Evolutionary conservation across 176 grass and related monocot genomes (phyloP), one percentile per base, ranked within the genome.

Genomic region (Echinochloa phyllopogon): DNA sequence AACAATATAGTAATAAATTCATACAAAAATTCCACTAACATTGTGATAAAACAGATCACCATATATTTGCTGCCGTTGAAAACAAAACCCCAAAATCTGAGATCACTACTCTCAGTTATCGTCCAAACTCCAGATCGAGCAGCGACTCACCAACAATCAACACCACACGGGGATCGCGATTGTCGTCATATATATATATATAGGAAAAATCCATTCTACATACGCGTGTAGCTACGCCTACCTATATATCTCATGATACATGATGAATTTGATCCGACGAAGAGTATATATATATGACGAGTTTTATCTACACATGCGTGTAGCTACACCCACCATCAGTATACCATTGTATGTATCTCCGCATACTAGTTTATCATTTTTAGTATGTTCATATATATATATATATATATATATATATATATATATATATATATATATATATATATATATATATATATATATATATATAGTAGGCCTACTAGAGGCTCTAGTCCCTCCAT

Each of bases 131-230:
- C 23, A 0, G 23, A 25, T n/a, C 57, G 29, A 29, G 27, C 71
- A 69, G 62, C 74, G 61, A 85, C 62, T 76, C 25, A 10, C 40
- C 73, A 77, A 68, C 62, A 68, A 77, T 29, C 20, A 50, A 21
- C 83, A 36, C 33, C 41, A 58, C 37, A 24, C 20, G 18, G 37
- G 29, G 62, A 44, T 12, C 4, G 6, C 42, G 8, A 29, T 49
- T 25, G 4, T 42, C 24, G 68, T 70, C 68, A 24, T 43, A 15
- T 6, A 73, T 33, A 17, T 39, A 37, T 18, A 44, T 18, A 27
- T 50, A 47, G 61, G n/a, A n/a, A n/a, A n/a, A n/a, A n/a, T n/a
- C n/a, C n/a, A n/a, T n/a, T n/a, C n/a, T n/a, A n/a, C n/a, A n/a
- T n/a, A n/a, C n/a, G n/a, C n/a, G n/a, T n/a, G n/a, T n/a, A n/a